phyloP scores from a whole-genome alignment of 2,329 filamentous ascomycete species.

The Leptodontidium sp. region DNA sequence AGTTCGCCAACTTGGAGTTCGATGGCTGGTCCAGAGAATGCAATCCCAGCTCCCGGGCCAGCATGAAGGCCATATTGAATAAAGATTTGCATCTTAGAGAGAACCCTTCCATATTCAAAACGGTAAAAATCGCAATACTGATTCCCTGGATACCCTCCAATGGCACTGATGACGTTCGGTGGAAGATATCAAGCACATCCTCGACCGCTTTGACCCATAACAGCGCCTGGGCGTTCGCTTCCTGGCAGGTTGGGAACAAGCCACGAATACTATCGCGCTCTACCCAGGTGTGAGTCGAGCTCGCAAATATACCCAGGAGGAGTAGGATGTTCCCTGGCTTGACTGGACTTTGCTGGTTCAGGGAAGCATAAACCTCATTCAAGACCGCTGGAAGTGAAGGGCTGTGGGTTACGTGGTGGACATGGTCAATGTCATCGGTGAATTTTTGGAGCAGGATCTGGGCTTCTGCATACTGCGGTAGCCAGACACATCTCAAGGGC shows the following conservation, averaged over 20 bases:
- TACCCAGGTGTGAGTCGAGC: slow-evolving; percentile 25
- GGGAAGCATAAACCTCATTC: slow-evolving; percentile 23
- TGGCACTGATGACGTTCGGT: slow-evolving; percentile 35
- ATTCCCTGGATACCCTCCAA: slow-evolving; percentile 49
- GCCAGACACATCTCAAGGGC: slow-evolving; percentile 31
- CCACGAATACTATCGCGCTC: slow-evolving; percentile 22
- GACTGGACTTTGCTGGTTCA: slow-evolving; percentile 24
- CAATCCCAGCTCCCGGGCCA: slow-evolving; percentile 36
- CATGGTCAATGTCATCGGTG: slow-evolving; percentile 23
- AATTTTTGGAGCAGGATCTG: slow-evolving; percentile 33
- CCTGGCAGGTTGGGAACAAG: slow-evolving; percentile 28
- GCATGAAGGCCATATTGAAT: slow-evolving; percentile 43
- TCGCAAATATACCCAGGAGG: slow-evolving; percentile 27
- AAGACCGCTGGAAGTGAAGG: slow-evolving; percentile 30
- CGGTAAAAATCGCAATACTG: slow-evolving; percentile 46
- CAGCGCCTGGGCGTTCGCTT: slow-evolving; percentile 44
- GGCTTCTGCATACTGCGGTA: slow-evolving; percentile 28
- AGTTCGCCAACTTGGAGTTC: slow-evolving; percentile 35
- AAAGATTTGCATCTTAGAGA: slow-evolving; percentile 45
- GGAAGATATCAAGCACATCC: slow-evolving; percentile 48
- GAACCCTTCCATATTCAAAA: slow-evolving; percentile 46
- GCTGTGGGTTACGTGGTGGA: slow-evolving; percentile 30
- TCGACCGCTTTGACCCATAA: slow-evolving; percentile 46
- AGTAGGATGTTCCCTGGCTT: slow-evolving; percentile 21
- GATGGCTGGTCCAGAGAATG: slow-evolving; percentile 35